These are phyloP conservation scores for Geum urbanum DNA, from an alignment of 306 rosid genomes.

Conservation along the genomic window DNA sequence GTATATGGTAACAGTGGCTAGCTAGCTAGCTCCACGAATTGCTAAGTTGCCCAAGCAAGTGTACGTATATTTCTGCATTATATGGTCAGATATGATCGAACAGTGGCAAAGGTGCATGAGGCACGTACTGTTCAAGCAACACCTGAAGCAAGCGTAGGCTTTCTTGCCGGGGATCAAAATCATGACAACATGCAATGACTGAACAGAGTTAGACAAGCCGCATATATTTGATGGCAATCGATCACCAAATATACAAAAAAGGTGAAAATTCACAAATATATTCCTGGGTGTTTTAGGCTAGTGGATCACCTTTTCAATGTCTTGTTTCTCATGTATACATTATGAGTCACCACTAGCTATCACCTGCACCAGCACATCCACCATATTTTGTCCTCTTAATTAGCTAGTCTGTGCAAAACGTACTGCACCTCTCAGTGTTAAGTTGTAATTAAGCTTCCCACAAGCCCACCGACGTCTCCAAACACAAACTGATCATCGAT, in stretches of 20 bases:
- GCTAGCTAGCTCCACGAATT: too few relatives aligned
- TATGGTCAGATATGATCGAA: not conserved
- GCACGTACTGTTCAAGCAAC: not conserved
- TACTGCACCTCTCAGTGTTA: not conserved
- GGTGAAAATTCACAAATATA: not conserved
- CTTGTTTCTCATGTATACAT: constrained; percentile 30
- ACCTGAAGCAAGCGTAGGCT: constrained; percentile 9
- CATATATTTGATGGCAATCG: not conserved
- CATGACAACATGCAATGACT: not conserved
- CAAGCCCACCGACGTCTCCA: not conserved
- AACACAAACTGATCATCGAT: not conserved
- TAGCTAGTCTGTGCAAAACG: not conserved
- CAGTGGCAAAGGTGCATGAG: not conserved
- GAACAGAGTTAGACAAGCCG: constrained; percentile 11
- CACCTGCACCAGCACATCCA: constrained; percentile 38
- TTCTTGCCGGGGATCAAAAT: not conserved
- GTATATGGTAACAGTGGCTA: too few relatives aligned
- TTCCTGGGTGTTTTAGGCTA: constrained; percentile 18
- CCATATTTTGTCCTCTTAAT: constrained; percentile 52
- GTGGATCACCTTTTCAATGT: constrained; percentile 19
- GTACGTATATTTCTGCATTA: not conserved
- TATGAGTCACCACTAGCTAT: constrained; percentile 63
- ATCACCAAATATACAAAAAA: not conserved
- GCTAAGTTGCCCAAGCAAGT: too few relatives aligned
- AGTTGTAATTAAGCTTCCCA: not conserved